Conservation (phyloP, 768 basidiomycete genomes). For the Auricularia cornea region DNA sequence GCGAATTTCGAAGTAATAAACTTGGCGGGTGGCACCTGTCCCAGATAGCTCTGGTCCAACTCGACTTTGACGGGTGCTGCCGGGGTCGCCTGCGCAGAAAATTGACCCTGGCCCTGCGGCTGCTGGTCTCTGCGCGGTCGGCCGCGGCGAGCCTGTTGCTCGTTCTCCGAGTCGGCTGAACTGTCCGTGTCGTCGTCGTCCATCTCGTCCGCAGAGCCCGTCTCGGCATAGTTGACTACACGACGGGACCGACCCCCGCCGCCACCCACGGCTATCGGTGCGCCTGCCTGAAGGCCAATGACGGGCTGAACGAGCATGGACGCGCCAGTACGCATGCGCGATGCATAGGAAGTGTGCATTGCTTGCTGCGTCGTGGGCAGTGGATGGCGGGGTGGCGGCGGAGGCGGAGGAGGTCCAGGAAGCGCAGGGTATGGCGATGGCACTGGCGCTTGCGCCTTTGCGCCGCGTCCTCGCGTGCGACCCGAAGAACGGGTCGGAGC, state of each 20-base stretch:
- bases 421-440: background rate
- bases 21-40: constrained; percentile 70
- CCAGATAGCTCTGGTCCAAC: constrained; percentile 83
- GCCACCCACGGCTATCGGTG: constrained; percentile 13
- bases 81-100: constrained; percentile 13
- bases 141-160: background rate
- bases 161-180: constrained; percentile 72
- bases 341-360: constrained; percentile 71
- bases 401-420: constrained; percentile 13
- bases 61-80: constrained; percentile 41
- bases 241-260: background rate
- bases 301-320: constrained; percentile 89
- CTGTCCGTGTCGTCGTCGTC: constrained; percentile 60
- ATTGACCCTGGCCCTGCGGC: constrained; percentile 23
- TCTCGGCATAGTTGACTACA: constrained; percentile 81
- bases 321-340: constrained; percentile 83
- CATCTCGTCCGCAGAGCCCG: constrained; percentile 73
- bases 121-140: constrained; percentile 17
- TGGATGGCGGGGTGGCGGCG: constrained; percentile 30
- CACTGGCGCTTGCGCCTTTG: background rate
- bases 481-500: background rate
- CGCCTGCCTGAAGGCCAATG: constrained; percentile 24
- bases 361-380: constrained; percentile 64
- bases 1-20: constrained; percentile 59
- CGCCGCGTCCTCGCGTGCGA: background rate